Base-by-base conservation (phyloP, 2,329 filamentous ascomycete genomes). In the Fusarium nodosum region DNA sequence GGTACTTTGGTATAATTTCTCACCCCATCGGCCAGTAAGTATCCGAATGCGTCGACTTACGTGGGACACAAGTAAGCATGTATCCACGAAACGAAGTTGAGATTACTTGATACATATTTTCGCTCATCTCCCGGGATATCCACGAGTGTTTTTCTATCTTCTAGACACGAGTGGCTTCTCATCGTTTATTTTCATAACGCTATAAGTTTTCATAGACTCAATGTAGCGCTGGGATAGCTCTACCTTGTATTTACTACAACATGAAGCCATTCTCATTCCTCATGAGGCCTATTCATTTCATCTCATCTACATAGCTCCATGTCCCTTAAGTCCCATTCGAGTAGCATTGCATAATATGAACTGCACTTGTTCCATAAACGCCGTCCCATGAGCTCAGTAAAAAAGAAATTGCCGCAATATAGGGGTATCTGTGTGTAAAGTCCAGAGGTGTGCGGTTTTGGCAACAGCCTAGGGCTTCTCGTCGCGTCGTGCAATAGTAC, bases 401-500 rank as follows among this genome's bases (percentile, higher is more conserved):
- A 56, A 67, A 28, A 39, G 7, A 7, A 36, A 34, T n/a, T 60
- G 44, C 44, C 22, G 28, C 48, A 31, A 41, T 54, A 55, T 26
- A 63, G 51, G 61, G 54, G 66, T 54, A 60, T 67, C 56, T 50
- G 38, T 36, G n/a, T 60, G 51, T 50, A 54, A 41, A 55, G 42
- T 34, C 41, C 41, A 33, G 18, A 51, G 34, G 31, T 38, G 28
- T 20, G 16, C 22, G 20, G 34, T 60, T n/a, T 42, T 24, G 16
- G 26, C 36, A 18, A 18, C 50, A 54, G 36, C 31, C 55, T 67
- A 66, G 26, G 46, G 16, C 12, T 31, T 33, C 22, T 50, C 54
- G 10, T 55, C 47, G 26, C 72, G 72, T 20, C 71, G 72, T 26
- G 78, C 79, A 12, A 81, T 82, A 51, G 82, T 79, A 42, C 82